phyloP scores from a whole-genome alignment of 352 stramenopile genomes.

The Phytopythium montanum region DNA sequence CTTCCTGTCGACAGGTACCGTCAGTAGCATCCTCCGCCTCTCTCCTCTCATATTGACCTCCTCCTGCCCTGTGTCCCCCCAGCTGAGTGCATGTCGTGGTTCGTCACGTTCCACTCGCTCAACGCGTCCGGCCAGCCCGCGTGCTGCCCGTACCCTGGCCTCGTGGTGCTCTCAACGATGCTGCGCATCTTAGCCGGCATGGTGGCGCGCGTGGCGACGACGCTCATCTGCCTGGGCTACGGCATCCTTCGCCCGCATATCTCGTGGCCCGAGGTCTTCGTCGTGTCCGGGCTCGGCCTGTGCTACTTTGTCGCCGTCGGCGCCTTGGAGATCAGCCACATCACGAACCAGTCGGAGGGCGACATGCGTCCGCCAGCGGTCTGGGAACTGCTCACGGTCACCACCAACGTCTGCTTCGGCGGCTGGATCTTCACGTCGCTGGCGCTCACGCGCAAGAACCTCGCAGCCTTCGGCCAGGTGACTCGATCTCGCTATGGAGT shows the following conservation, averaged over 20 bases:
- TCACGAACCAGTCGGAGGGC: constrained; percentile 74
- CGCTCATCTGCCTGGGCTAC: constrained; percentile 78
- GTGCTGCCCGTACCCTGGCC: constrained; percentile 73
- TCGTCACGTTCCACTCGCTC: constrained; percentile 72
- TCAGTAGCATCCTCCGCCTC: not conserved
- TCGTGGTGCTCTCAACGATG: constrained; percentile 66
- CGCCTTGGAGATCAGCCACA: constrained; percentile 72
- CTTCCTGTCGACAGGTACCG: constrained; percentile 59
- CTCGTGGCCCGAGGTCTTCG: constrained; percentile 66
- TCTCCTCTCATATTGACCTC: no score
- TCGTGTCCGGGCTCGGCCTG: constrained; percentile 68
- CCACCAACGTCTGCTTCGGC: constrained; percentile 79
- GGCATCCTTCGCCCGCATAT: constrained; percentile 72
- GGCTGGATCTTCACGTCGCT: constrained; percentile 86
- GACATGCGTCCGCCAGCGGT: constrained; percentile 54
- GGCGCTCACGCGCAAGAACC: constrained; percentile 70
- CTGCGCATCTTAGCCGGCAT: constrained; percentile 73
- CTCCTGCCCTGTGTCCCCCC: not conserved
- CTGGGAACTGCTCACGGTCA: constrained; percentile 75
- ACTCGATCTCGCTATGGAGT: not conserved
- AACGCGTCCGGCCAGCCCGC: constrained; percentile 66
- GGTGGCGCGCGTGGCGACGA: constrained; percentile 71
- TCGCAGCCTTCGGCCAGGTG: constrained; percentile 77
- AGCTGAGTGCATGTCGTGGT: constrained; percentile 74
- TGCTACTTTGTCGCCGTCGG: constrained; percentile 83